Percentiles rank a stretch among this genome's conserved stretches.
Conservation (phyloP, 495 filamentous ascomycete genomes). For the Penicillium roqueforti region DNA sequence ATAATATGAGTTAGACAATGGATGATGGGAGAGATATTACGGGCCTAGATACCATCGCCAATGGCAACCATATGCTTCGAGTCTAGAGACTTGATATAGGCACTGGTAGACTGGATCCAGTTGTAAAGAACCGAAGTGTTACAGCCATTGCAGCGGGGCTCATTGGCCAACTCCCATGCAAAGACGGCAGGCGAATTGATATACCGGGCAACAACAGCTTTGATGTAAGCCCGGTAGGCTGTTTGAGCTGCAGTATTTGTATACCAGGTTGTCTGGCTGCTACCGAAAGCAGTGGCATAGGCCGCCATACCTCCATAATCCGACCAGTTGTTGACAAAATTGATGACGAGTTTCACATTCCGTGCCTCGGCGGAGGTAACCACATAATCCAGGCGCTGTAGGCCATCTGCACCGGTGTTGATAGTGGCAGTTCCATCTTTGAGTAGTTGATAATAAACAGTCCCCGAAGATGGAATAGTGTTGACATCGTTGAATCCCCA, state of each 20-base stretch:
- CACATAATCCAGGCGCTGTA: conserved; percentile 64
- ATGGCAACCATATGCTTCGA: conserved; percentile 62
- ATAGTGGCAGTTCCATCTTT: conserved; percentile 51
- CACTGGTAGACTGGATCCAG: conserved; percentile 57
- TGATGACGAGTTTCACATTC: conserved; percentile 58
- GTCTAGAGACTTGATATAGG: conserved; percentile 63
- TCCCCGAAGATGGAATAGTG: conserved; percentile 38
- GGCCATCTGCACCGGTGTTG: conserved; percentile 63
- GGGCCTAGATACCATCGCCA: conserved; percentile 44
- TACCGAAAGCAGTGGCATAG: conserved; percentile 62
- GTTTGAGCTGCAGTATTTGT: conserved; percentile 51
- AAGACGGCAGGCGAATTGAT: conserved; percentile 54
- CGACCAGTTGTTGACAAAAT: conserved; percentile 55
- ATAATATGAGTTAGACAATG: not conserved
- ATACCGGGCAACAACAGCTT: conserved; percentile 59
- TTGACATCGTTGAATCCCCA: conserved; percentile 73
- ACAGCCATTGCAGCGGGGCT: conserved; percentile 64
- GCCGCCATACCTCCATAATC: conserved; percentile 66
- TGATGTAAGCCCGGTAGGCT: conserved; percentile 60
- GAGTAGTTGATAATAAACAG: conserved; percentile 59
- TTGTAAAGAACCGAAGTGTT: conserved; percentile 52
- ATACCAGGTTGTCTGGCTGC: conserved; percentile 53
- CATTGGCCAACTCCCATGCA: conserved; percentile 70
- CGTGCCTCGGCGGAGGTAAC: conserved; percentile 54
- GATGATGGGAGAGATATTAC: not conserved